These are phyloP conservation scores for Podaxis sp. DNA, from an alignment of 768 basidiomycete species.

Conservation along the genomic window DNA sequence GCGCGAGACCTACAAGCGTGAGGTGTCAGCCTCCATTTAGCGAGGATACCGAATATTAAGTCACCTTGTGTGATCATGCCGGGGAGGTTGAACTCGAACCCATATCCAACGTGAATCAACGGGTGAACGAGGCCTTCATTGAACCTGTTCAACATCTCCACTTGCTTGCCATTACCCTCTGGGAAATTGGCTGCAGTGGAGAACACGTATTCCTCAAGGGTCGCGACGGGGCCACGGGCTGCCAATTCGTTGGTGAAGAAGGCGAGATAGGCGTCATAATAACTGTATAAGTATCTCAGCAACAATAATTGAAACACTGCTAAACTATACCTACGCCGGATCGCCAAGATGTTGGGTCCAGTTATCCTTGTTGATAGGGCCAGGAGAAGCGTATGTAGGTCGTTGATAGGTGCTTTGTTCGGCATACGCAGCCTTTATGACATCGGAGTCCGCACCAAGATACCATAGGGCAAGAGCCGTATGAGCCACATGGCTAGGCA, in stretches of 20 bases:
- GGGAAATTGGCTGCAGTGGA: conserved; percentile 49
- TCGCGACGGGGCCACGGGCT: conserved; percentile 38
- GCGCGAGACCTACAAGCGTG: conserved; percentile 50
- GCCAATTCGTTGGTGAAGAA: conserved; percentile 51
- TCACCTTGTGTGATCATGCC: conserved; percentile 65
- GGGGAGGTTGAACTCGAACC: conserved; percentile 57
- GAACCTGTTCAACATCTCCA: conserved; percentile 54
- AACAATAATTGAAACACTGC: neutral
- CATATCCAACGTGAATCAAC: conserved; percentile 64
- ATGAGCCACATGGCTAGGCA: conserved; percentile 50
- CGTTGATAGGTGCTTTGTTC: conserved; percentile 36
- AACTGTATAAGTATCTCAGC: conserved; percentile 34
- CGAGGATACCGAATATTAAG: neutral
- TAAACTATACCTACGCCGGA: conserved; percentile 36
- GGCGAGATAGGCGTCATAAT: conserved; percentile 53
- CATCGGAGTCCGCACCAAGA: conserved; percentile 48
- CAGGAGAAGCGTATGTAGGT: conserved; percentile 42
- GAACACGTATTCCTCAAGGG: conserved; percentile 64
- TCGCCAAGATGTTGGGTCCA: conserved; percentile 59
- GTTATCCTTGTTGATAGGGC: conserved; percentile 44
- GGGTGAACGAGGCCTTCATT: conserved; percentile 60
- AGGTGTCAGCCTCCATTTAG: neutral
- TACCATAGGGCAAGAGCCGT: conserved; percentile 60
- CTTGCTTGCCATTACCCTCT: conserved; percentile 10
- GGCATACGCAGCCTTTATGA: conserved; percentile 39